phyloP scores from a whole-genome alignment of 1,284 basidiomycete species.

The Apiotrichum mycotoxinovorans region DNA sequence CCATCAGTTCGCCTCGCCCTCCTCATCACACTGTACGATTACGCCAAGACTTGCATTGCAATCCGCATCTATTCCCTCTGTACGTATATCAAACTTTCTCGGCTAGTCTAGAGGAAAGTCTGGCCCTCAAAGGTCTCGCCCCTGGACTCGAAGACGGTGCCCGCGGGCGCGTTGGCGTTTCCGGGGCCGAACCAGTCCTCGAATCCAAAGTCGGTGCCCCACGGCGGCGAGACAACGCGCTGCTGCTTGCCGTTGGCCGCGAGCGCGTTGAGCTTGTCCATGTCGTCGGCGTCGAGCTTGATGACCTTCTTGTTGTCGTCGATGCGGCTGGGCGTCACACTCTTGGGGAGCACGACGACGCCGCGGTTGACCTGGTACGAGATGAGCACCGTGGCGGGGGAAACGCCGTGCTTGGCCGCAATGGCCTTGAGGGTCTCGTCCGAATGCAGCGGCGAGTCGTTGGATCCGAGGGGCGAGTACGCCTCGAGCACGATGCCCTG shows the following conservation, averaged over 20 bases:
- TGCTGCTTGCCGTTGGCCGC: slow-evolving; percentile 67
- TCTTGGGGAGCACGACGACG: slow-evolving; percentile 68
- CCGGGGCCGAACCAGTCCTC: slow-evolving; percentile 43
- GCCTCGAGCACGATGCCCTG: slow-evolving; percentile 72
- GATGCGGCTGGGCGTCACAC: slow-evolving; percentile 65
- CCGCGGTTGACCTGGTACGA: slow-evolving; percentile 50
- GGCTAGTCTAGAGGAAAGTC: background rate
- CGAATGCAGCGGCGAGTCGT: slow-evolving; percentile 60
- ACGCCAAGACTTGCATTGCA: no score
- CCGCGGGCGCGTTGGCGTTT: slow-evolving; percentile 45
- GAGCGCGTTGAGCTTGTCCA: slow-evolving; percentile 62
- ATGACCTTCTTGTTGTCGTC: slow-evolving; percentile 40
- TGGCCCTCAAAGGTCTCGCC: slow-evolving; percentile 14
- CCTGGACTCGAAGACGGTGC: slow-evolving; percentile 29
- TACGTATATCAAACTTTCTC: no score
- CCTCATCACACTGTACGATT: no score
- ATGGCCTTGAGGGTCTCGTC: slow-evolving; percentile 66
- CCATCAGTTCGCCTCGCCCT: no score
- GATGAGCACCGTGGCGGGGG: slow-evolving; percentile 55
- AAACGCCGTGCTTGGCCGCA: slow-evolving; percentile 60
- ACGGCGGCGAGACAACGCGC: slow-evolving; percentile 44
- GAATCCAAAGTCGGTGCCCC: slow-evolving; percentile 47
- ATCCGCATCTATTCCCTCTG: no score
- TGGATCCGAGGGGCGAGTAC: slow-evolving; percentile 79
- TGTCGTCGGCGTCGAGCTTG: slow-evolving; percentile 59